Conservation (phyloP, 208 protist genomes). For the Leptomonas pyrrhocoris region DNA sequence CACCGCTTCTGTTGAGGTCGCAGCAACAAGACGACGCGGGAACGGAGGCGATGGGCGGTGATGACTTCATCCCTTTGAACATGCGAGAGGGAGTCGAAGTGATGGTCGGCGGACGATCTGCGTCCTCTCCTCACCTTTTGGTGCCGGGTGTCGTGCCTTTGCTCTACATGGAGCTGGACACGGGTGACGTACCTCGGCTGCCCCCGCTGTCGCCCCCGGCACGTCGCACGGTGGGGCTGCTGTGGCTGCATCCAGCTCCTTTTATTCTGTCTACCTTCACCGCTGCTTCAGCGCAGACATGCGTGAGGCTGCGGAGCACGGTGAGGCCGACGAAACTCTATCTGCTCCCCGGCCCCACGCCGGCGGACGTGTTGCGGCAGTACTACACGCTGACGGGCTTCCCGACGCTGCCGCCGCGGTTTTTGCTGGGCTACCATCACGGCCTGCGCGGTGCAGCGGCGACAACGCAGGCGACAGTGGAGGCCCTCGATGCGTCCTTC, state of each 20-base stretch:
- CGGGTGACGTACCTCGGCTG: neutral
- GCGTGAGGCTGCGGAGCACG: constrained; percentile 54
- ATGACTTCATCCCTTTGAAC: constrained; percentile 17
- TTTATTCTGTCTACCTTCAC: constrained; percentile 27
- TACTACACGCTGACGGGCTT: constrained; percentile 95
- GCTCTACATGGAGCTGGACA: constrained; percentile 28
- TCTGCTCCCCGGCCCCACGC: constrained; percentile 89
- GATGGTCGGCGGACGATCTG: constrained; percentile 20
- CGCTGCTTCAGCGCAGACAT: constrained; percentile 2
- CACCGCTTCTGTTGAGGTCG: neutral
- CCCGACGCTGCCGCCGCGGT: constrained; percentile 92
- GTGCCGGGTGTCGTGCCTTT: constrained; percentile 25
- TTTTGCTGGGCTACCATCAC: constrained; percentile 97
- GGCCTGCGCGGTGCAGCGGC: constrained; percentile 18
- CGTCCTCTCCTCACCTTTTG: neutral
- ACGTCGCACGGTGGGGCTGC: constrained; percentile 38
- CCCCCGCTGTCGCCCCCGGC: neutral
- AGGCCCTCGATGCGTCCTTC: constrained; percentile 36
- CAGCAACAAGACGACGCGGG: neutral
- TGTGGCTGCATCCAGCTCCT: constrained; percentile 49
- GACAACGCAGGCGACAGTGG: constrained; percentile 15
- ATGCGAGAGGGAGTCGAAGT: constrained; percentile 19
- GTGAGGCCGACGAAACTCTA: constrained; percentile 94
- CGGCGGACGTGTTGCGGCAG: constrained; percentile 85
- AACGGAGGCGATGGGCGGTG: neutral